Evolutionary conservation across 495 filamentous ascomycete species (phyloP).

Genomic region (Tuber melanosporum): DNA sequence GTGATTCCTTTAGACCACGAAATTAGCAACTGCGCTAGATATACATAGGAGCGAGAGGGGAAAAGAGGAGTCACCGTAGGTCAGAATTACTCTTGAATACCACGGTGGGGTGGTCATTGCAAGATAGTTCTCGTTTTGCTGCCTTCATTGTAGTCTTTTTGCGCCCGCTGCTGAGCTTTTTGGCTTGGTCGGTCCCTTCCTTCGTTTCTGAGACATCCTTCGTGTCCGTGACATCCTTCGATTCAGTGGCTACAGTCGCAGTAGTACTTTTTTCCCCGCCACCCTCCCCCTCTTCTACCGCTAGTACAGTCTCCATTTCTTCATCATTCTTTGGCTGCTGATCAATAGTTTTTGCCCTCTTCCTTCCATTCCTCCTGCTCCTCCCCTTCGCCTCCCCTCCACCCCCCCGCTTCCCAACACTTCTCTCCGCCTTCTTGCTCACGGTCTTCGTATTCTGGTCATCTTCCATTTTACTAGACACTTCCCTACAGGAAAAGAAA

Average conservation of each 20-base stretch:
- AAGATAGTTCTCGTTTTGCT: neutral
- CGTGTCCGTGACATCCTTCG: neutral
- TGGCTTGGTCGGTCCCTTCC: neutral
- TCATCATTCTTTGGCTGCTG: neutral
- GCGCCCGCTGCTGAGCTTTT: neutral
- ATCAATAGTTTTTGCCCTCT: constrained; percentile 1
- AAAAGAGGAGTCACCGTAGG: neutral
- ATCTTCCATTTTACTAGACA: constrained; percentile 2
- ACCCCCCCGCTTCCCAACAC: neutral
- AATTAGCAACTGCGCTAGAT: neutral
- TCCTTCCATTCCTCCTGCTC: neutral
- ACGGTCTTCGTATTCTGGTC: neutral
- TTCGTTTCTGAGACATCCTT: neutral
- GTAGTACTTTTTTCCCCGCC: neutral
- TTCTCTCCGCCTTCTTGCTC: neutral
- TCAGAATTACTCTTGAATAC: neutral
- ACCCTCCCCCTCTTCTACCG: neutral
- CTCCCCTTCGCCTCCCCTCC: neutral
- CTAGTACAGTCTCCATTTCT: neutral
- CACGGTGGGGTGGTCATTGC: neutral
- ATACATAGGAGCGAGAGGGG: neutral
- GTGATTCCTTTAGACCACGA: neutral
- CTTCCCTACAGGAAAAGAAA: neutral
- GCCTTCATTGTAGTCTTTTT: neutral
- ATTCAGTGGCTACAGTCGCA: neutral